Base-by-base conservation (phyloP, 202 grass and related monocot genomes). In the Bolboschoenoplectus hybrid region DNA sequence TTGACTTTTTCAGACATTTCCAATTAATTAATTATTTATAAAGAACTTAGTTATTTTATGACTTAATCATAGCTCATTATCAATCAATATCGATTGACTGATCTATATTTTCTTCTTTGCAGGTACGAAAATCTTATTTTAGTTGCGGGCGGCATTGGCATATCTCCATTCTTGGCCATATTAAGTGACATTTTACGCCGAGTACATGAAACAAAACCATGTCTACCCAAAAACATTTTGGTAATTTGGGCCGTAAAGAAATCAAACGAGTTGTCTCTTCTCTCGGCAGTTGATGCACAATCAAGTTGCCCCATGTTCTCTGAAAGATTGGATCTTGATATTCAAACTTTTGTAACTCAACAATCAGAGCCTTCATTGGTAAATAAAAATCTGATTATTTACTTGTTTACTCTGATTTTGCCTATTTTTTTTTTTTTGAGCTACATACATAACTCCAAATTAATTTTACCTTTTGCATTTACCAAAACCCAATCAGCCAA, bases 101-200 rank as follows among this genome's bases (percentile, higher is more conserved):
- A 14, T 17, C 44, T 78, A 1, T 81, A 16, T 44, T 53, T 50
- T 40, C 14, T 47, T 26, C 39, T 49, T 84, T 12, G 44, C 70
- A 98, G 95, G 95, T 98, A 98, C 34, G 93, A 98, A 85, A 98
- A 98, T 90, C 96, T 98, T 85, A 92, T 98, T 77, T 83, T 98
- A 45, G 96, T 98, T 69, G 96, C 96, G 38, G 96, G 96, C 72
- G 96, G 96, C 71, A 98, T 98, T 20, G 96, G 96, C 10, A 91
- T 98, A 66, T 94, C 93, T 3, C 93, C 96, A 1, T 98, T 98
- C 74, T 38, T 98, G 52, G 96, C 96, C 19, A 92, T 98, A 45
- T 67, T 98, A 82, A 98, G 91, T 9, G 96, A 98, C 74, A 95
- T 98, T 52, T 87, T 93, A 84, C 93, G 91, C 70, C 91, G 93